These are phyloP conservation scores for Cadophora gregata DNA, from an alignment of 2,329 filamentous ascomycete species.

Conservation along the genomic window DNA sequence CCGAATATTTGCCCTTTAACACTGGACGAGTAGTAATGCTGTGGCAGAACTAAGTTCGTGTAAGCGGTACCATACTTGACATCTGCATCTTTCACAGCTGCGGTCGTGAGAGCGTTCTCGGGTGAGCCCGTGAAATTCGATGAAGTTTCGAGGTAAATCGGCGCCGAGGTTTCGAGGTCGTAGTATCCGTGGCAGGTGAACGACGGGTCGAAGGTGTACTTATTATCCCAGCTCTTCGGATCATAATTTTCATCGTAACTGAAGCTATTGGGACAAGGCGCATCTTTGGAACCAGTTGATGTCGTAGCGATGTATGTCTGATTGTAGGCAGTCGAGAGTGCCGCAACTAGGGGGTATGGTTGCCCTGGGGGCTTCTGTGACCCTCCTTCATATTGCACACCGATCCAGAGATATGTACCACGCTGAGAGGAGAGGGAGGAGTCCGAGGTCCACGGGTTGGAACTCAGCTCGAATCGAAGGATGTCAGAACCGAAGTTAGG, in stretches of 20 bases:
- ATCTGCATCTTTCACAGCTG: neutral
- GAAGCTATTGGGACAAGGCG: constrained; percentile 53
- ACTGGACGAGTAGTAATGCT: constrained; percentile 11
- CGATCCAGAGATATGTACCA: constrained; percentile 21
- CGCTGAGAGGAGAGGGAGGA: constrained; percentile 17
- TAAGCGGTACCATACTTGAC: constrained; percentile 6
- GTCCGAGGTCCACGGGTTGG: constrained; percentile 21
- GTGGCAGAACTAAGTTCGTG: constrained; percentile 9
- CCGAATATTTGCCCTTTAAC: neutral
- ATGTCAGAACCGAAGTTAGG: constrained; percentile 1
- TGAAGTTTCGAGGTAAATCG: constrained; percentile 19
- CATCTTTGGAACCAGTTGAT: constrained; percentile 81
- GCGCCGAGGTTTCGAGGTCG: constrained; percentile 17
- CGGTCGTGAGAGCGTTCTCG: constrained; percentile 1
- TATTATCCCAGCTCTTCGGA: neutral
- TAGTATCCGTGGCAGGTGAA: constrained; percentile 20
- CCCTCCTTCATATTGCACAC: constrained; percentile 17
- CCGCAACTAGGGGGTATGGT: constrained; percentile 18
- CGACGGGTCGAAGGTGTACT: constrained; percentile 19
- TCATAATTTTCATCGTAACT: constrained; percentile 9
- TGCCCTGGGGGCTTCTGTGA: constrained; percentile 4
- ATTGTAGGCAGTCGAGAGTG: constrained; percentile 23
- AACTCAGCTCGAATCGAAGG: constrained; percentile 20
- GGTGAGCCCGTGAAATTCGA: constrained; percentile 25
- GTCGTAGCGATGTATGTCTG: constrained; percentile 71